These are phyloP conservation scores for Coprinopsis marcescibilis DNA, from an alignment of 768 basidiomycete species.

Conservation along the genomic window DNA sequence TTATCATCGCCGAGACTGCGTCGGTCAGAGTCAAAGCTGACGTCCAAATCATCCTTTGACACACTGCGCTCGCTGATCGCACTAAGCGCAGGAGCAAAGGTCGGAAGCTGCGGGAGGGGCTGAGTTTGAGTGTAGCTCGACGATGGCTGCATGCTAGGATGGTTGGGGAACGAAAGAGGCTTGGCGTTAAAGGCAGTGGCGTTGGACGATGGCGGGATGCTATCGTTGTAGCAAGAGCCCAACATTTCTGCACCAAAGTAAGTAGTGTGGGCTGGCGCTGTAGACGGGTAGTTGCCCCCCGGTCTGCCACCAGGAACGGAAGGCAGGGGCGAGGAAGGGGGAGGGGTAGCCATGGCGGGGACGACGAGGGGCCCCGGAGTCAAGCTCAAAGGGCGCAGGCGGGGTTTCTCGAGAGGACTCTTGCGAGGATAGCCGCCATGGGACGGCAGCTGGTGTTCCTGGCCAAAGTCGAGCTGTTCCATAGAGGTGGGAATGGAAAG, in stretches of 20 bases:
- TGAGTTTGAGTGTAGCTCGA: constrained; percentile 11
- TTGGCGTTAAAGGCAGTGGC: not conserved
- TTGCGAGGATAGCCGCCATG: not conserved
- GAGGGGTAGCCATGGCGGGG: constrained; percentile 5
- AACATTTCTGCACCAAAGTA: not conserved
- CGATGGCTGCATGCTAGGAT: constrained; percentile 3
- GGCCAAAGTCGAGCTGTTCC: constrained; percentile 10
- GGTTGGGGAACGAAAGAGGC: not conserved
- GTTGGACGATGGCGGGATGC: not conserved
- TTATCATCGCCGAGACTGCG: constrained; percentile 1
- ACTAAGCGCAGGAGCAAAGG: constrained; percentile 8
- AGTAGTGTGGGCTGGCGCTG: constrained; percentile 5
- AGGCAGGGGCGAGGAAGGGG: constrained; percentile 7
- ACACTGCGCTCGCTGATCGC: constrained; percentile 4
- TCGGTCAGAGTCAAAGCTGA: constrained; percentile 4
- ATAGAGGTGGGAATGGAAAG: constrained; percentile 11
- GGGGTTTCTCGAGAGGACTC: constrained; percentile 5
- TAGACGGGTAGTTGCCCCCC: not conserved
- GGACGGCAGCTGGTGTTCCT: constrained; percentile 3
- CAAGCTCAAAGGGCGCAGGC: constrained; percentile 6
- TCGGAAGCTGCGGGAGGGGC: constrained; percentile 11
- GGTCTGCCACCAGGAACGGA: not conserved
- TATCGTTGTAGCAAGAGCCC: not conserved
- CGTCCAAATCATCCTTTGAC: constrained; percentile 11
- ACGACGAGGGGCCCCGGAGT: not conserved